Percentiles rank a stretch among this genome's conserved stretches.
Evolutionary conservation across 2,329 filamentous ascomycete genomes (phyloP).

Genomic region (Clonostachys rosea): DNA sequence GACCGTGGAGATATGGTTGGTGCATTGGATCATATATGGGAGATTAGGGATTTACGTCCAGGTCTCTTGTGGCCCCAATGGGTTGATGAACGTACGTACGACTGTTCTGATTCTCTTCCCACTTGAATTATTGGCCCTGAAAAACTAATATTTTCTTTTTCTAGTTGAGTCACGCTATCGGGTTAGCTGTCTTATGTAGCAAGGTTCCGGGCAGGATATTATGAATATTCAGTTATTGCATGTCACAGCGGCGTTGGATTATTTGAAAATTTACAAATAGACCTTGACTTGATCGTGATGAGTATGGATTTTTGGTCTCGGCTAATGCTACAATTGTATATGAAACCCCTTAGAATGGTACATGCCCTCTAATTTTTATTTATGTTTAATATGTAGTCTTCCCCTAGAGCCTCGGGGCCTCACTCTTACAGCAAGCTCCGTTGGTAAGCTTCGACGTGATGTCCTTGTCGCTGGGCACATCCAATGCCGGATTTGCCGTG

Average conservation of each 20-base stretch:
- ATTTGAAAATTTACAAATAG: too few species aligned
- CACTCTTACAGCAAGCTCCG: neutral
- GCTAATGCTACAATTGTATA: too few species aligned
- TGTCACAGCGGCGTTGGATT: too few species aligned
- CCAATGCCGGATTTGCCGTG: constrained; percentile 37
- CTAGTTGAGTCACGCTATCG: constrained; percentile 4
- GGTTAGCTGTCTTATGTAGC: constrained; percentile 6
- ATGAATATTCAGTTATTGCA: too few species aligned
- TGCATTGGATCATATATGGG: constrained; percentile 7
- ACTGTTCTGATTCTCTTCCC: neutral
- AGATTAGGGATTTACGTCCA: constrained; percentile 7
- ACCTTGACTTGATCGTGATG: too few species aligned
- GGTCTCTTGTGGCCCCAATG: constrained; percentile 7
- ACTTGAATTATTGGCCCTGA: neutral
- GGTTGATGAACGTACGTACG: constrained; percentile 5
- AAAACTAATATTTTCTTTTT: too few species aligned
- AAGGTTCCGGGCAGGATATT: too few species aligned
- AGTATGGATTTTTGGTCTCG: too few species aligned
- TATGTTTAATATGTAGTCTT: neutral
- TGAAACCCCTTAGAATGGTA: too few species aligned
- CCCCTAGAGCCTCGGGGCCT: neutral
- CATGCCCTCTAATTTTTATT: neutral
- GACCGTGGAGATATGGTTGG: constrained; percentile 7
- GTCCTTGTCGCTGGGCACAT: constrained; percentile 25
- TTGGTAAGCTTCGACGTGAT: constrained; percentile 1